Base-by-base conservation (phyloP, 352 stramenopile species). In the Stramenopiles sp. region DNA sequence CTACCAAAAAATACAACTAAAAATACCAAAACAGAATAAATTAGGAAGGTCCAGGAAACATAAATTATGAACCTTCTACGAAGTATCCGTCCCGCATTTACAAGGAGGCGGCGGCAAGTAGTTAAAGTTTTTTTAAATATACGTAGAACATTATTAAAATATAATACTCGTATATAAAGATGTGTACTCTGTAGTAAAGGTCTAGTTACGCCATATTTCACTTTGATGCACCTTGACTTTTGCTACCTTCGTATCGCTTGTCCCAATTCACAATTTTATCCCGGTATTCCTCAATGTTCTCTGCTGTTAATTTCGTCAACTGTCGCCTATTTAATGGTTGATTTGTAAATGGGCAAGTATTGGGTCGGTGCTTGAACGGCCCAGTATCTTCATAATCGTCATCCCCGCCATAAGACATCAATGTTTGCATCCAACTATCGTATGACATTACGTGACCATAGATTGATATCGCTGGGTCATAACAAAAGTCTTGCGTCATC, bases 391-490 rank as follows among this genome's bases (percentile, higher is more conserved):
- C 39, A 14, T 55, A 4, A 14, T 55, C 39, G 14, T 55, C 39
- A 14, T 4, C 39, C 14, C 39, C 39, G 39, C 39, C 39, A 76
- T 82, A 80, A n/a, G 82, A 81, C 75, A 82, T 83, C 39, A 86
- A 80, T 32, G 85, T 80, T 30, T 82, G 83, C 30, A 86, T 25
- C 84, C 84, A 86, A 27, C 82, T 84, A 33, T 85, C 83, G 67
- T 86, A 86, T 30, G 82, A 82, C 84, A 86, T 86, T 32, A 86
- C 81, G 55, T 86, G 84, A 8, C 84, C 84, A 80, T 86, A 86
- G 30, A 83, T 82, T 27, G 82, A 85, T 7, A 86, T 81, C n/a
- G 84, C 80, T 4, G 84, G 84, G 71, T 86, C 82, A n/a, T 84
- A 81, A 14, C 85, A 81, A 1, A 80, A 81, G 30, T 83, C 82